Base-by-base conservation (phyloP, 2,329 filamentous ascomycete genomes). In the Ambrosiella cleistominuta region DNA sequence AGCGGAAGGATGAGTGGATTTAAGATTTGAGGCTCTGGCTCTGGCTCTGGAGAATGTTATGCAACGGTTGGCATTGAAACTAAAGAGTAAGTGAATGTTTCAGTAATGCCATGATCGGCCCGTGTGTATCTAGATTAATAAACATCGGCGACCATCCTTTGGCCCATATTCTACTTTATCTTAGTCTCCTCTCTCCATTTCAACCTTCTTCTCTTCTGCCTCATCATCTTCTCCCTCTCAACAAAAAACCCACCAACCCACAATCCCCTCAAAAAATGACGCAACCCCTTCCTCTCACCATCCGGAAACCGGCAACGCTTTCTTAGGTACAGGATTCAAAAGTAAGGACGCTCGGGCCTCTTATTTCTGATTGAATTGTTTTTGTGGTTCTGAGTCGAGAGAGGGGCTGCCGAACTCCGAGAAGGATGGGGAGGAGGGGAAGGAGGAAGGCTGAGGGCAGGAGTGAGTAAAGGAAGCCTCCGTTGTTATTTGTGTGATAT, bases 251-350 rank as follows among this genome's bases (percentile, higher is more conserved):
- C 27, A 27, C 17, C 27, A 27, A 27, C 15, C 9, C 45, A 15
- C 45, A n/a, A 35, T 12, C 47, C 13, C 8, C 27, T 11, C 19
- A 11, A 49, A 57, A 57, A 49, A 57, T 57, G 56, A 57, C 56
- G 56, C 56, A 52, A 51, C 17, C 17, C 45, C 44, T 57, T 47
- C 15, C 19, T 19, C 4, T 11, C 8, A 35, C 17, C 2, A 36
- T 51, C 50, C 56, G 56, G 56, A 52, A 51, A 57, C 56, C 56
- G 56, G 56, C 56, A 57, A 57, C 56, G 47, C 38, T 19, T 51
- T 51, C 47, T 57, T 47, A 57, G 50, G 56, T 37, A 57, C 50
- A 36, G 39, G n/a, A 52, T 57, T 37, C 38, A 47, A 57, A 5
- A 27, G 3, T 3, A 27, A 5, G 37, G 38, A 52, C 44, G 42